Percentiles rank a stretch among this genome's conserved stretches.
Conservation (phyloP, 257 asterid genomes). For the Petrea volubilis region DNA sequence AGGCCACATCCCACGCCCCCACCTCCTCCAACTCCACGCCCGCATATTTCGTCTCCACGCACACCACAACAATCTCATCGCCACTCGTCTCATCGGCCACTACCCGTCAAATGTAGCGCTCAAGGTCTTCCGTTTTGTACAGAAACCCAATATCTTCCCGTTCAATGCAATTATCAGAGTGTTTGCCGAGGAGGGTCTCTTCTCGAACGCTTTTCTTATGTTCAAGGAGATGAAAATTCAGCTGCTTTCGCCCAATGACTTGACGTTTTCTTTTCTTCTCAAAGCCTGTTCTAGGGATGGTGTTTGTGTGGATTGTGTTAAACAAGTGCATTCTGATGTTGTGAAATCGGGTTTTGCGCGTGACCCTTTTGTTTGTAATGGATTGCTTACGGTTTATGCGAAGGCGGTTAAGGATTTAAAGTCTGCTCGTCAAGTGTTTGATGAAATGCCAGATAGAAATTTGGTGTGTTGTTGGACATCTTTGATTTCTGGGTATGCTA, state of each 20-base stretch:
- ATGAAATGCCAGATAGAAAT: constrained; percentile 60
- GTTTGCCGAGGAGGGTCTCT: constrained; percentile 58
- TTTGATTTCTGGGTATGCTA: constrained; percentile 74
- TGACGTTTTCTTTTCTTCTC: constrained; percentile 68
- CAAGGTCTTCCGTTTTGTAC: constrained; percentile 42
- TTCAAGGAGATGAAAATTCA: constrained; percentile 36
- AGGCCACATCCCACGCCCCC: constrained; percentile 52
- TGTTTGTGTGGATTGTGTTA: constrained; percentile 28
- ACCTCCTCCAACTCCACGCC: constrained; percentile 75
- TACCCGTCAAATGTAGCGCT: constrained; percentile 54
- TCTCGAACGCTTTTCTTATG: constrained; percentile 33
- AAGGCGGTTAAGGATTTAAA: constrained; percentile 44
- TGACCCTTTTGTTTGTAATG: constrained; percentile 55
- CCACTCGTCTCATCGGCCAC: constrained; percentile 82
- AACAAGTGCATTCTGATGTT: constrained; percentile 51
- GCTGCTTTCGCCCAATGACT: constrained; percentile 48
- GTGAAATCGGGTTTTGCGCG: constrained; percentile 45
- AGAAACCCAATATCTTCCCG: constrained; percentile 60
- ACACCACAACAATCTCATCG: constrained; percentile 68
- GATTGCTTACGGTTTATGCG: constrained; percentile 56
- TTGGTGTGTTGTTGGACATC: constrained; percentile 64
- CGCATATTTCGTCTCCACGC: constrained; percentile 47
- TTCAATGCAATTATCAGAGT: constrained; percentile 72
- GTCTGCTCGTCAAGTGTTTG: constrained; percentile 61
- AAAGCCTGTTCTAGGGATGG: constrained; percentile 52